Evolutionary conservation across 148 eudicot genomes (phyloP), one percentile per base, ranked within the genome.

Genomic region (Chenopodium formosanum): DNA sequence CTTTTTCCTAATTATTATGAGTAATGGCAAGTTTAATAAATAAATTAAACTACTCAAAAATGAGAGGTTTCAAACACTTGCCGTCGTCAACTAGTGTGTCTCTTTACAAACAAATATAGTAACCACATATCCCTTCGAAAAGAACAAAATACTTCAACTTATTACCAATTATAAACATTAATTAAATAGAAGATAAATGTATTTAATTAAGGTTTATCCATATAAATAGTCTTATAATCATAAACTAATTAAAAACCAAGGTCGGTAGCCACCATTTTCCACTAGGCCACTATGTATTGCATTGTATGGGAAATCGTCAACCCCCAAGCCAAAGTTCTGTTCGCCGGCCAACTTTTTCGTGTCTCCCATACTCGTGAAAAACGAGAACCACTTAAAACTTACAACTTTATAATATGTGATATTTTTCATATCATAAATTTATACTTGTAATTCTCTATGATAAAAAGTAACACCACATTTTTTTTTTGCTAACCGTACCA

Each of bases 261-360:
- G 77, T 56, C 65, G 78, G 65, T 62, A 48, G 62, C 70, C 72
- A 25, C 73, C 40, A n/a, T 78, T 29, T 46, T 25, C 52, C 78
- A 56, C 2, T 56, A 16, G 37, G 37, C 52, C 78, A 56, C 2
- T 56, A 16, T 29, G 27, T 40, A 40, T 40, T 40, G 44, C 7
- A 40, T 40, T 76, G 60, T 44, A 25, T 65, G 32, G 70, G 56
- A 65, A 23, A 40, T 77, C 32, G 70, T 64, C 56, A 44, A 77
- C 32, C 71, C 58, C 63, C 25, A 56, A 19, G 22, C 63, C 66
- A 53, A 75, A 31, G 65, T 56, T 34, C 16, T 31, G 23, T 19
- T 56, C 46, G 78, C 78, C 78, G 77, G 22, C 77, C 79, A 79
- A 79, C 29, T 79, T 79, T 56, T 34, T 34, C 50, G 53, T 50